Evolutionary conservation across 306 rosid genomes (phyloP).

Genomic region (Alnus glutinosa): DNA sequence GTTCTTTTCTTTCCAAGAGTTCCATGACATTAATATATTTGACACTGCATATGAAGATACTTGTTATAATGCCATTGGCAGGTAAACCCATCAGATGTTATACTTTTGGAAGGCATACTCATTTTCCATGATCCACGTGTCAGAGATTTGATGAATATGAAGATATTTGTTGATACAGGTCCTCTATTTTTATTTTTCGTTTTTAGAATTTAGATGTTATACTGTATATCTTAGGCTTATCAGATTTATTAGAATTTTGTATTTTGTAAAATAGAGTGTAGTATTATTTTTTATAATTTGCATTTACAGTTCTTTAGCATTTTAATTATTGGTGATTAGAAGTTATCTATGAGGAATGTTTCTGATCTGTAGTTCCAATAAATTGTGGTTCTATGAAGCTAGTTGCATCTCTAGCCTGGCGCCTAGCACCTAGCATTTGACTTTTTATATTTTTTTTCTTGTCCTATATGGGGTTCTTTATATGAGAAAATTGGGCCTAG

Average conservation of each 20-base stretch:
- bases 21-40: background rate
- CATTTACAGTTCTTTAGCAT: background rate
- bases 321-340: background rate
- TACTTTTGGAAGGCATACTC: constrained; percentile 97
- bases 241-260: background rate
- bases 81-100: constrained; percentile 97
- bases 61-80: constrained; percentile 36
- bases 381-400: background rate
- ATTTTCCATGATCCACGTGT: constrained; percentile 92
- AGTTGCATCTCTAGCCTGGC: background rate
- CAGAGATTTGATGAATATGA: constrained; percentile 94
- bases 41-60: background rate
- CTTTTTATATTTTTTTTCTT: background rate
- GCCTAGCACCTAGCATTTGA: background rate
- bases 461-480: background rate
- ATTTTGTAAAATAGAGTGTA: background rate
- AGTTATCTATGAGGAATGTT: background rate
- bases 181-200: constrained; percentile 42
- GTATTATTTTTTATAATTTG: background rate
- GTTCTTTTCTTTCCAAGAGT: background rate
- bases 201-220: background rate
- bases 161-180: constrained; percentile 99
- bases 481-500: background rate
- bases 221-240: background rate
- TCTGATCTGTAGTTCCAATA: background rate